Conservation (phyloP, 106 monocot species). For the Dioscorea alata region DNA sequence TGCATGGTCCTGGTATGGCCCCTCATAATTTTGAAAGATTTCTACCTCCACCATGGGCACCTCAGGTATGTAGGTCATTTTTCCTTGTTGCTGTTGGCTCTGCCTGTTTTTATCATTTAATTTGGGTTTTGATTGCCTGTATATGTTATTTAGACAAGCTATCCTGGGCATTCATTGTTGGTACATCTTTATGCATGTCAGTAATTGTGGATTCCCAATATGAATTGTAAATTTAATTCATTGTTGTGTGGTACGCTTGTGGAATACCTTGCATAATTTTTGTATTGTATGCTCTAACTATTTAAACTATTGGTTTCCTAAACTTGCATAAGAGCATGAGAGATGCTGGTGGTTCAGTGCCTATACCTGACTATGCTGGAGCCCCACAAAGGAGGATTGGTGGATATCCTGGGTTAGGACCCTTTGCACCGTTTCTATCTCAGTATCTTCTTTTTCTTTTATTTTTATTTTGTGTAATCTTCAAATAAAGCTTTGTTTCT, state of each 20-base stretch:
- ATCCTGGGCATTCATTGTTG: too few species aligned
- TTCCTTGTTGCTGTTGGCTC: too few species aligned
- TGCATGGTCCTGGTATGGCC: slow-evolving; percentile 30
- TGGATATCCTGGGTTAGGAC: slow-evolving; percentile 46
- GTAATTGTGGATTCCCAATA: too few species aligned
- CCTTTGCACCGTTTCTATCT: background rate
- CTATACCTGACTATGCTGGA: slow-evolving; percentile 39
- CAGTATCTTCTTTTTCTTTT: background rate
- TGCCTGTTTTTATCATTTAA: too few species aligned
- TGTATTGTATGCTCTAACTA: too few species aligned
- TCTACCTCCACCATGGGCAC: slow-evolving; percentile 48
- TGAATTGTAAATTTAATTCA: too few species aligned
- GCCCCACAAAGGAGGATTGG: slow-evolving; percentile 29
- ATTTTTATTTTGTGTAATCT: background rate
- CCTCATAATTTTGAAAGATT: slow-evolving; percentile 41
- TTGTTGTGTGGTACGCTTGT: too few species aligned
- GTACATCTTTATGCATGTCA: too few species aligned
- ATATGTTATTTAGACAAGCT: too few species aligned
- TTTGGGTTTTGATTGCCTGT: too few species aligned
- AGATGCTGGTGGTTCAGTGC: slow-evolving; percentile 28
- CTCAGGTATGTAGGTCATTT: slow-evolving; percentile 34
- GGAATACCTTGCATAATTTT: too few species aligned
- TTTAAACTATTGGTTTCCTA: background rate
- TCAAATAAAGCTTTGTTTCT: background rate
- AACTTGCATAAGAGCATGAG: slow-evolving; percentile 20